Evolutionary conservation across 257 asterid genomes (phyloP).

Genomic region (Capsicum rhomboideum): DNA sequence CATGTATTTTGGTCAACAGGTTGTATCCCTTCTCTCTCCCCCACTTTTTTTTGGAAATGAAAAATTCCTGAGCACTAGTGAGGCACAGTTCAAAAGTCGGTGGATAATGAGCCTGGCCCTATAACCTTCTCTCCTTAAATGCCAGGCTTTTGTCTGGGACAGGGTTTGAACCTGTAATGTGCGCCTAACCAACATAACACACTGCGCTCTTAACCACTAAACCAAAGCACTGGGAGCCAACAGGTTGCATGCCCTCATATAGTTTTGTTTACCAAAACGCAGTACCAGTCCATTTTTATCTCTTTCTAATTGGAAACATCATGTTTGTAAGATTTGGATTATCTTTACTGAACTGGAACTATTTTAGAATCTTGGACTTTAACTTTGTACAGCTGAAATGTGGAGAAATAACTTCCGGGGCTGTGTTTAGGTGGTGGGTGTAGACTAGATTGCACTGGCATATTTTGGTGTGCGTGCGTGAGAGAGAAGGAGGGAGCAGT

Average conservation of each 20-base stretch:
- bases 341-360: not conserved
- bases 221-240: not conserved
- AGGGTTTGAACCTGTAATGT: not conserved
- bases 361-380: not conserved
- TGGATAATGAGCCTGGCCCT: not conserved
- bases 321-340: not conserved
- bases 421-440: not conserved
- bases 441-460: not conserved
- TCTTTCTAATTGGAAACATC: not conserved
- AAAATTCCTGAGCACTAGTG: not conserved
- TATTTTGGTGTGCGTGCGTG: not conserved
- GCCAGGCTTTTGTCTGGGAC: not conserved
- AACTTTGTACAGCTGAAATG: not conserved
- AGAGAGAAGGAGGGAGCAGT: not conserved
- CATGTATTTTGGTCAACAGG: not conserved
- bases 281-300: not conserved
- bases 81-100: not conserved
- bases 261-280: not conserved
- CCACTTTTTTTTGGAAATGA: not conserved
- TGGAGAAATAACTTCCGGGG: not conserved
- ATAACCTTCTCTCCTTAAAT: not conserved
- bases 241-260: not conserved
- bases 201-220: not conserved
- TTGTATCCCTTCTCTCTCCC: not conserved
- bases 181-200: not conserved